phyloP scores from a whole-genome alignment of 2,329 filamentous ascomycete genomes.

The Neofusicoccum kwambonambiense region DNA sequence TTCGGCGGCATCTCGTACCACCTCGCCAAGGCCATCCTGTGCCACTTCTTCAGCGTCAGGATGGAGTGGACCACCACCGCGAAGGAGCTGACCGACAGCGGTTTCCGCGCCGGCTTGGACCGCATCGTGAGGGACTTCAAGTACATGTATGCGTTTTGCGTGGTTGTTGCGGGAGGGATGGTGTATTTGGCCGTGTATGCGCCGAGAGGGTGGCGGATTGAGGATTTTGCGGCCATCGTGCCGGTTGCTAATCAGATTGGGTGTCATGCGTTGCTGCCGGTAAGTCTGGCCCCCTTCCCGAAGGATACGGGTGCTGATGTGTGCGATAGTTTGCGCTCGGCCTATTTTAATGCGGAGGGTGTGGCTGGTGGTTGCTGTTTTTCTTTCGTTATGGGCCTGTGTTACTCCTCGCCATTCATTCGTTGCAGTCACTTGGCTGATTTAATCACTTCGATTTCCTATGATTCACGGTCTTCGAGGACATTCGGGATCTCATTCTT shows the following conservation, averaged over 20 bases:
- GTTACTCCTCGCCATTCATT: no score
- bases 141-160: constrained; percentile 1
- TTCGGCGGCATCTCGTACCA: constrained; percentile 22
- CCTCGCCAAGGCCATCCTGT: constrained; percentile 19
- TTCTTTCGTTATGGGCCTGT: no score
- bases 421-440: no score
- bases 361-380: no score
- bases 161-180: not conserved
- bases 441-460: no score
- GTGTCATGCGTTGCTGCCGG: constrained; percentile 20
- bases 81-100: constrained; percentile 11
- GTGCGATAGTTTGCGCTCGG: no score
- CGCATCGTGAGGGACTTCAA: constrained; percentile 10
- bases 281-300: not conserved
- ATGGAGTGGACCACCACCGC: constrained; percentile 18
- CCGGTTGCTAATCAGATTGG: constrained; percentile 18
- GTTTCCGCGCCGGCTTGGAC: not conserved
- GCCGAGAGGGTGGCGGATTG: constrained; percentile 20
- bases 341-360: no score
- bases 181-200: constrained; percentile 19
- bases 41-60: constrained; percentile 19
- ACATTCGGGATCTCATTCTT: no score
- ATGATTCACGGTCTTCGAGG: no score
- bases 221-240: constrained; percentile 16
- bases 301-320: no score